phyloP scores from a whole-genome alignment of 2,329 filamentous ascomycete genomes.

The Pleurostoma richardsiae region DNA sequence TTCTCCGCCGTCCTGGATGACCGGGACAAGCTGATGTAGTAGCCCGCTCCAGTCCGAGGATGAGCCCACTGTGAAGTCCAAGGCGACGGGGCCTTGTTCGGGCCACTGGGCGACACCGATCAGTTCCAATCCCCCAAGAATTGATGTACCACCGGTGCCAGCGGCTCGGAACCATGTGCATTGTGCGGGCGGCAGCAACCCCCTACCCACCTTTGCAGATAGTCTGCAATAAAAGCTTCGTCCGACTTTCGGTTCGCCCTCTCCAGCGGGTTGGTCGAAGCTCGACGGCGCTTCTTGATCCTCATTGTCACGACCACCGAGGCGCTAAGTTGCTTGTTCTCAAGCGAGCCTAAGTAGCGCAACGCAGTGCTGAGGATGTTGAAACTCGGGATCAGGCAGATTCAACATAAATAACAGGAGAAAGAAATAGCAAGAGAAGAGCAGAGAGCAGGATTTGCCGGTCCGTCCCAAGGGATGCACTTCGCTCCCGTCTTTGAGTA shows the following conservation, averaged over 20 bases:
- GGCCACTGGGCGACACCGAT: not conserved
- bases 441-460: too few relatives aligned
- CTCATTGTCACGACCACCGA: conserved; percentile 6
- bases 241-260: conserved; percentile 41
- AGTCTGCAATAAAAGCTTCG: conserved; percentile 40
- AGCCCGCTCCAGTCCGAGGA: conserved; percentile 33
- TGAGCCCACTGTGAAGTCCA: conserved; percentile 42
- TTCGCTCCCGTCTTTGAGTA: too few relatives aligned
- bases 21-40: conserved; percentile 37
- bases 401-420: too few relatives aligned
- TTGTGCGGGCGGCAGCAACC: not conserved
- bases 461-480: too few relatives aligned
- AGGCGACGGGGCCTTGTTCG: conserved; percentile 9
- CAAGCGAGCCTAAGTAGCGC: too few relatives aligned
- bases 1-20: conserved; percentile 29
- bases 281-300: conserved; percentile 18
- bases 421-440: too few relatives aligned
- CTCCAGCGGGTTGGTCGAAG: conserved; percentile 34
- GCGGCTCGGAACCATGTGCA: not conserved
- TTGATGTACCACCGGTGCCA: not conserved
- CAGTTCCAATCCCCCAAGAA: not conserved
- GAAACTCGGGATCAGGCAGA: too few relatives aligned
- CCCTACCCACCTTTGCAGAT: conserved; percentile 38
- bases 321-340: too few relatives aligned
- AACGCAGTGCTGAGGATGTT: too few relatives aligned